Percentiles rank a stretch among this genome's conserved stretches.
phyloP scores from a whole-genome alignment of 345 rosid species.

The Linum lewisii region DNA sequence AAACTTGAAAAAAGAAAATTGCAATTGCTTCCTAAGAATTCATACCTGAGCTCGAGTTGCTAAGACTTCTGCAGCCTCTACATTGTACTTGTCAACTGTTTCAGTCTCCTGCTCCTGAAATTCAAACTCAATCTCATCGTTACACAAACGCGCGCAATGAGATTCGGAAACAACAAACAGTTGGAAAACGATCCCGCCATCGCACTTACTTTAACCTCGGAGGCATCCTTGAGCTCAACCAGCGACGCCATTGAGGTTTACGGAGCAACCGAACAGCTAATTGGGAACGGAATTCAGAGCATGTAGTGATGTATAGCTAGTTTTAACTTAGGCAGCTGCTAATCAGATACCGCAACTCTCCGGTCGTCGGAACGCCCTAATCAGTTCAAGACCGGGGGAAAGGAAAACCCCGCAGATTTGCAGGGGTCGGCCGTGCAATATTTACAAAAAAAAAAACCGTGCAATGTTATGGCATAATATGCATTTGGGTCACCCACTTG shows the following conservation, averaged over 20 bases:
- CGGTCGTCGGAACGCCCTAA: too few relatives aligned
- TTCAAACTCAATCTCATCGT: not conserved
- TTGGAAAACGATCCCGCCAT: not conserved
- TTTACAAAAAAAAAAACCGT: too few relatives aligned
- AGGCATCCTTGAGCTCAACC: not conserved
- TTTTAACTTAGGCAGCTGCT: too few relatives aligned
- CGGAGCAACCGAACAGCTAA: not conserved
- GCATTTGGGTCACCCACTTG: too few relatives aligned
- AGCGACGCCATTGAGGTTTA: not conserved
- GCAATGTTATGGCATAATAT: too few relatives aligned
- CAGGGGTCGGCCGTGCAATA: too few relatives aligned
- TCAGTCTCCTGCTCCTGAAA: slow-evolving; percentile 23
- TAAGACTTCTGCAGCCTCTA: slow-evolving; percentile 66
- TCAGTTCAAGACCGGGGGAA: too few relatives aligned
- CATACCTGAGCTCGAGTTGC: slow-evolving; percentile 64
- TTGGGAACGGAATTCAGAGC: not conserved
- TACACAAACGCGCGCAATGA: not conserved
- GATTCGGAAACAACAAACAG: not conserved
- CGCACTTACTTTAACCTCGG: not conserved
- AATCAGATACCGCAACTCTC: too few relatives aligned
- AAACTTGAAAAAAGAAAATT: not conserved
- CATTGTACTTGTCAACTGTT: slow-evolving; percentile 60
- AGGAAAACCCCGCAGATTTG: too few relatives aligned
- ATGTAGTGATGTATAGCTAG: not conserved
- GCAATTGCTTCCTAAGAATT: not conserved